Percentiles rank a stretch among this genome's conserved stretches.
Evolutionary conservation across 805 yeast genomes (phyloP).

Genomic region (Candida xiaguanensis): DNA sequence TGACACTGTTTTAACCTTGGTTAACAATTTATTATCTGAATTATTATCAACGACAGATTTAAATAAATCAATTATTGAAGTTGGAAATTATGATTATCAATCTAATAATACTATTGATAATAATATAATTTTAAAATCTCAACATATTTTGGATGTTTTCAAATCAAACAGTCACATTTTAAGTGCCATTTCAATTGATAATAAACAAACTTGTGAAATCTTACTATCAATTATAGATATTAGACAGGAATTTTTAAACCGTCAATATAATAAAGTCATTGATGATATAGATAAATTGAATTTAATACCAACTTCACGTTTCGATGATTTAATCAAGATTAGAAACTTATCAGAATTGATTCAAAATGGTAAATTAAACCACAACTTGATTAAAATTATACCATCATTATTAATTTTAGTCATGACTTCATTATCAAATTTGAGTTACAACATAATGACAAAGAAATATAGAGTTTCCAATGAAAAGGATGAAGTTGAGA

Average conservation of each 20-base stretch:
- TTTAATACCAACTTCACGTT: conserved; percentile 55
- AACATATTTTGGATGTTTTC: conserved; percentile 42
- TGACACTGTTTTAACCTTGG: conserved; percentile 69
- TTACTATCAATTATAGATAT: conserved; percentile 67
- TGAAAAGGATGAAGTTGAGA: conserved; percentile 47
- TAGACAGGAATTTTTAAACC: conserved; percentile 52
- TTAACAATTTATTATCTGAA: conserved; percentile 78
- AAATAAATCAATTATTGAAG: conserved; percentile 48
- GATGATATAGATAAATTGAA: conserved; percentile 54
- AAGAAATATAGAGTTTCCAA: conserved; percentile 44
- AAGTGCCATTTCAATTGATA: conserved; percentile 48
- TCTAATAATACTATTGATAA: conserved; percentile 39
- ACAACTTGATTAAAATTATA: conserved; percentile 69
- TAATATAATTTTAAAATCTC: conserved; percentile 45
- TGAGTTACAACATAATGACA: conserved; percentile 43
- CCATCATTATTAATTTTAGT: conserved; percentile 78
- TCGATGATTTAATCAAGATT: conserved; percentile 51
- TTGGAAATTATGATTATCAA: conserved; percentile 33
- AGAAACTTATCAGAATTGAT: conserved; percentile 60
- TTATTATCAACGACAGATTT: conserved; percentile 67
- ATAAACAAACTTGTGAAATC: conserved; percentile 61
- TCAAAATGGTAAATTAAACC: conserved; percentile 61
- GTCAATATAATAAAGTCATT: conserved; percentile 59
- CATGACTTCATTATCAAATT: conserved; percentile 70
- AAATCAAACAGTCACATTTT: conserved; percentile 58